phyloP scores from a whole-genome alignment of 345 rosid genomes.

The Noccaea bulbosa region DNA sequence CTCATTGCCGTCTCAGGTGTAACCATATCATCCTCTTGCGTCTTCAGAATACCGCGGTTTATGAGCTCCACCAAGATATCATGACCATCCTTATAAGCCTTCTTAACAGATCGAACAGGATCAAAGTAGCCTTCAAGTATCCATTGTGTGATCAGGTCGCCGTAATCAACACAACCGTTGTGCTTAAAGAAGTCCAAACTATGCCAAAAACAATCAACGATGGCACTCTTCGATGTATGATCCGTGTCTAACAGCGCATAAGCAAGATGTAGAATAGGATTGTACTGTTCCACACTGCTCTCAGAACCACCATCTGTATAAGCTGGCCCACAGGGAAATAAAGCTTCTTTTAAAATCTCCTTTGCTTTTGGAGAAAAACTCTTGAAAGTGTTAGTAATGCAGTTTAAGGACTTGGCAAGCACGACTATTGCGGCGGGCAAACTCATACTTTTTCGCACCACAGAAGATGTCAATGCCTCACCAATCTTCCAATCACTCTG shows the following conservation, averaged over 20 bases:
- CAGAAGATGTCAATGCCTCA: neutral
- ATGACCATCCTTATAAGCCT: constrained; percentile 51
- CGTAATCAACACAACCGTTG: constrained; percentile 42
- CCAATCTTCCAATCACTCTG: neutral
- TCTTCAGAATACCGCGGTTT: constrained; percentile 49
- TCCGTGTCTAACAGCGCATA: constrained; percentile 32
- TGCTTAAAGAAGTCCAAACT: constrained; percentile 39
- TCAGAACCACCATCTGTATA: neutral
- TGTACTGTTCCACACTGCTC: neutral
- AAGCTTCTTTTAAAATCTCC: neutral
- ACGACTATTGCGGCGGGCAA: constrained; percentile 44
- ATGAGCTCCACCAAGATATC: constrained; percentile 49
- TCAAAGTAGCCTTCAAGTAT: constrained; percentile 62
- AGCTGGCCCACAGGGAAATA: neutral
- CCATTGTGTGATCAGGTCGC: constrained; percentile 56
- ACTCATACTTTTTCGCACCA: neutral
- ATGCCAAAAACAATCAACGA: constrained; percentile 52
- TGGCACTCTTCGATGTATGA: neutral
- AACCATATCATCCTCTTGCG: constrained; percentile 46
- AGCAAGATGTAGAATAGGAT: constrained; percentile 27
- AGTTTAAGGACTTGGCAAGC: constrained; percentile 40
- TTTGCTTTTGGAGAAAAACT: constrained; percentile 8
- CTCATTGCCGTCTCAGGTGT: constrained; percentile 46
- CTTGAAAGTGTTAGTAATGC: constrained; percentile 3
- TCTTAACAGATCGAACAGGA: constrained; percentile 39